These are phyloP conservation scores for Brassica carinata DNA, from an alignment of 345 rosid species.

Conservation along the genomic window DNA sequence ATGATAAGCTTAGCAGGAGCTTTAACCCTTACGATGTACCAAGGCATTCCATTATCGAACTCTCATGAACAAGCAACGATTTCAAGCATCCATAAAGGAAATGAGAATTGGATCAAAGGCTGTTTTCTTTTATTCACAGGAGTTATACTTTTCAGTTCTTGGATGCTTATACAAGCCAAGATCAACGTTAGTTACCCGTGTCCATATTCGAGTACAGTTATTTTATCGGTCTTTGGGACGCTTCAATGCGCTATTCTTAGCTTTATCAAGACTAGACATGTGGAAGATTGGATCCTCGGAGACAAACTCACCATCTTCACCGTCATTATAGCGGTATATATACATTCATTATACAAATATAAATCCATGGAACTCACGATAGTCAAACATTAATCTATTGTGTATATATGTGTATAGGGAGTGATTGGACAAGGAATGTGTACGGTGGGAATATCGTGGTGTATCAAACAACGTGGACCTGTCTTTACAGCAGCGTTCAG, in stretches of 20 bases:
- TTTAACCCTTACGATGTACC: conserved; percentile 53
- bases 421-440: conserved; percentile 47
- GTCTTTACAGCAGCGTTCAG: conserved; percentile 46
- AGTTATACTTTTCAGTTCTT: conserved; percentile 44
- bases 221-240: conserved; percentile 56
- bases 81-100: conserved; percentile 31
- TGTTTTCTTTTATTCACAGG: conserved; percentile 44
- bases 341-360: conserved; percentile 12
- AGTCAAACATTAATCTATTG: neutral
- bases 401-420: conserved; percentile 19
- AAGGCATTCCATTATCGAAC: conserved; percentile 46
- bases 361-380: neutral
- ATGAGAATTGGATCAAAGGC: conserved; percentile 52
- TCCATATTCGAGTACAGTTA: conserved; percentile 64
- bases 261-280: conserved; percentile 41
- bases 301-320: conserved; percentile 49
- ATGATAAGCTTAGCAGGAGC: conserved; percentile 55
- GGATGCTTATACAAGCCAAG: conserved; percentile 62
- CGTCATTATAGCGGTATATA: conserved; percentile 49
- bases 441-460: conserved; percentile 49
- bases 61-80: neutral
- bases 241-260: conserved; percentile 55
- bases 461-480: conserved; percentile 51
- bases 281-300: conserved; percentile 49
- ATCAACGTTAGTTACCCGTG: conserved; percentile 54